Conservation (phyloP, 495 filamentous ascomycete genomes). For the Penicillium tannophilum region DNA sequence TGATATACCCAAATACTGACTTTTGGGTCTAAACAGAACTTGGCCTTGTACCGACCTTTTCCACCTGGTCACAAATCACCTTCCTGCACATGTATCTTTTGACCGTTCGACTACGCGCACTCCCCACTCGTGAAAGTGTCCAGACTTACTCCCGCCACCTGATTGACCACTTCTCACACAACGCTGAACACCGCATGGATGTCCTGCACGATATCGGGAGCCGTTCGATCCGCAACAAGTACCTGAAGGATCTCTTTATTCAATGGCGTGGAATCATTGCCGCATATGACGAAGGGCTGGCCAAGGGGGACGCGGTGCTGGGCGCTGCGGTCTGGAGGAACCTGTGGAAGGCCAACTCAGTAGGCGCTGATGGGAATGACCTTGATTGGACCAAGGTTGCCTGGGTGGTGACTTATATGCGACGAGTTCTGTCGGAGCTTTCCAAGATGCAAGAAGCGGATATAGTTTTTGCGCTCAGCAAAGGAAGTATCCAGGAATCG, state of each 20-base stretch:
- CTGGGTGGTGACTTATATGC: constrained; percentile 76
- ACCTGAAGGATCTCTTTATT: constrained; percentile 87
- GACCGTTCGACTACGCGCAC: constrained; percentile 78
- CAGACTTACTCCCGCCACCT: constrained; percentile 72
- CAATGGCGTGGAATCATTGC: constrained; percentile 87
- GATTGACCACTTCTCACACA: constrained; percentile 91
- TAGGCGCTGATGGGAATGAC: constrained; percentile 48
- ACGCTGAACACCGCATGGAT: constrained; percentile 85
- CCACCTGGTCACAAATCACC: constrained; percentile 92
- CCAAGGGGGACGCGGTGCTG: constrained; percentile 81
- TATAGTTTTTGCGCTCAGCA: constrained; percentile 40
- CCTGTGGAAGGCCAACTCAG: constrained; percentile 69
- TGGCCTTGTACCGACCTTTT: constrained; percentile 79
- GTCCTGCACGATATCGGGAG: constrained; percentile 67
- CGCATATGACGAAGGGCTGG: constrained; percentile 84
- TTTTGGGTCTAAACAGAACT: constrained; percentile 42
- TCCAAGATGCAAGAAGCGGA: constrained; percentile 64
- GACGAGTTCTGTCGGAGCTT: constrained; percentile 63
- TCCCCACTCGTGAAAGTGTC: constrained; percentile 60
- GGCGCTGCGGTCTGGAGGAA: constrained; percentile 93
- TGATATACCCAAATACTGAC: neutral
- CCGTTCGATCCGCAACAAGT: constrained; percentile 70
- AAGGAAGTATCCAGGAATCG: constrained; percentile 20
- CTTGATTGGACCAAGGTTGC: constrained; percentile 73
- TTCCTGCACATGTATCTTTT: constrained; percentile 95